Conservation (phyloP, 78 protist genomes). For the Dictyostelium intermedium region DNA sequence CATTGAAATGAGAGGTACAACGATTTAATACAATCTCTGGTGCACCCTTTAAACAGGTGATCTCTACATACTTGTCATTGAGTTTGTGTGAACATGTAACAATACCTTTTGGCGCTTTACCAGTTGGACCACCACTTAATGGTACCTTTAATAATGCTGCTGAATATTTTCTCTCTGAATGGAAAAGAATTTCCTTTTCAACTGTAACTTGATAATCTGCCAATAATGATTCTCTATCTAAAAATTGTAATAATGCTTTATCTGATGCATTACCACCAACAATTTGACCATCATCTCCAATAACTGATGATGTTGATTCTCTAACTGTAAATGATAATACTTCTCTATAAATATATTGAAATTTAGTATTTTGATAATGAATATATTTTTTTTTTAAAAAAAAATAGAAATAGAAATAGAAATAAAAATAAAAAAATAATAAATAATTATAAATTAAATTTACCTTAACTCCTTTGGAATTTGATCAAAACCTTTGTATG, state of each 20-base stretch:
- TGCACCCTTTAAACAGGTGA: constrained; percentile 77
- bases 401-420: background rate
- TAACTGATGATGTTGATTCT: constrained; percentile 79
- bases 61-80: background rate
- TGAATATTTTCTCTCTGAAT: constrained; percentile 74
- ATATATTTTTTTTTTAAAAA: no score
- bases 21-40: constrained; percentile 76
- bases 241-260: constrained; percentile 74
- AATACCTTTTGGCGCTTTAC: constrained; percentile 76
- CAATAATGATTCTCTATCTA: constrained; percentile 44
- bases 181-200: constrained; percentile 71
- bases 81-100: constrained; percentile 26
- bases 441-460: background rate
- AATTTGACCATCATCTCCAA: constrained; percentile 80
- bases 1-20: constrained; percentile 69
- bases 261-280: constrained; percentile 87
- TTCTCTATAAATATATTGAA: background rate
- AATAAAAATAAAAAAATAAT: background rate
- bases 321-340: constrained; percentile 78
- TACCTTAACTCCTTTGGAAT: constrained; percentile 67
- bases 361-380: no score
- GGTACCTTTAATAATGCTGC: constrained; percentile 67
- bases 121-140: constrained; percentile 49
- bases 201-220: constrained; percentile 51
- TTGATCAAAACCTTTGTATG: constrained; percentile 52